Conservation (phyloP, 129 eudicot species). For the Calendula officinalis region DNA sequence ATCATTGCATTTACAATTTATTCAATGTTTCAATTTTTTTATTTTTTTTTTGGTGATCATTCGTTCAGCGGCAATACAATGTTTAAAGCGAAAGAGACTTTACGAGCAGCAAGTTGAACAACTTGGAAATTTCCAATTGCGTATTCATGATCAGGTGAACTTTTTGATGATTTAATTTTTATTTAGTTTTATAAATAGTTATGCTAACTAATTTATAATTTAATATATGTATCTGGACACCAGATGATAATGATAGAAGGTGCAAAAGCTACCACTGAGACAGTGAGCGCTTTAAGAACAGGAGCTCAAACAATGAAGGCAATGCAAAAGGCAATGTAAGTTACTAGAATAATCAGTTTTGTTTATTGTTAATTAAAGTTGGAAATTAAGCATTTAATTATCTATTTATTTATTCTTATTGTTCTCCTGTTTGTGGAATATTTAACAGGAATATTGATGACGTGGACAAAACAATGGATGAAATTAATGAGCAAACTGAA, state of each 20-base stretch:
- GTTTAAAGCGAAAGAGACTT: constrained; percentile 44
- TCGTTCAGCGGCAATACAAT: constrained; percentile 50
- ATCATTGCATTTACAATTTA: background rate
- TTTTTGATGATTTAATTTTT: background rate
- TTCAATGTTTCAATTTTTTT: background rate
- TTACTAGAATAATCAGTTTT: constrained; percentile 1
- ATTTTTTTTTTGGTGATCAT: constrained; percentile 1
- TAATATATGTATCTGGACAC: background rate
- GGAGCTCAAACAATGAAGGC: constrained; percentile 57
- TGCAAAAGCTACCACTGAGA: constrained; percentile 51
- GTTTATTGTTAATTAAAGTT: background rate
- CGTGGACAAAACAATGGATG: constrained; percentile 53
- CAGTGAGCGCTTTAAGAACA: constrained; percentile 48
- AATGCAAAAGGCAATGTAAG: constrained; percentile 45
- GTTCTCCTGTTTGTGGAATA: background rate
- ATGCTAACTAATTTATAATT: background rate
- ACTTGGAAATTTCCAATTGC: constrained; percentile 49
- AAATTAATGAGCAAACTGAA: constrained; percentile 49
- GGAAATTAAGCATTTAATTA: background rate
- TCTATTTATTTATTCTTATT: background rate
- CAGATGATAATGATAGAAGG: constrained; percentile 48
- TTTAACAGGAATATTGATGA: constrained; percentile 43
- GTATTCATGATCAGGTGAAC: constrained; percentile 55
- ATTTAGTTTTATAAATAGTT: background rate
- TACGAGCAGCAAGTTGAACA: constrained; percentile 52